Base-by-base conservation (phyloP, 202 grass and related monocot genomes). In the Hordeum pubiflorum region DNA sequence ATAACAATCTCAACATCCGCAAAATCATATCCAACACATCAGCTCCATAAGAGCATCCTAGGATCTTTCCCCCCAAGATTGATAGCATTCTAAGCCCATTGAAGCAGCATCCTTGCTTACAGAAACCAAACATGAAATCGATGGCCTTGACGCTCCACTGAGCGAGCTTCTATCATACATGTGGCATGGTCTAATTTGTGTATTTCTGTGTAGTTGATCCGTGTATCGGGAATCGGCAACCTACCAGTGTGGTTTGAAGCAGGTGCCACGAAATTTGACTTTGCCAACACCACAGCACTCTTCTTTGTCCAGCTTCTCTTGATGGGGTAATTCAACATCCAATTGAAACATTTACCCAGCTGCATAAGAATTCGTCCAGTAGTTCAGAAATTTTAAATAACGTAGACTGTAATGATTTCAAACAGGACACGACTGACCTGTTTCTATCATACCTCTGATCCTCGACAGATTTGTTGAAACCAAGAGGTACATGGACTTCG, bases 231-330 rank as follows among this genome's bases (percentile, higher is more conserved):
- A 85, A 78, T 87, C 60, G 23, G 72, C 65, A 83, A 97, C 58
- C 58, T 94, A 20, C 94, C 89, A 0, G 88, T 97, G 23, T 97
- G 91, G 94, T 97, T 83, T 37, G 94, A 97, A 86, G 94, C 94
- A 44, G 94, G 94, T 18, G 89, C 94, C 4, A 82, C 78, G 13
- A 89, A 91, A 82, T 97, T 82, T 39, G 87, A 92, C 17, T 92
- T 89, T 48, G 87, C 89, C 17, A 86, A 89, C 57, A 94, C 89
- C 58, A 75, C 43, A 14, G 56, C 91, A 9, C 94, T 97, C 56
- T 80, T 97, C 68, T 55, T 97, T 73, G 84, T 97, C 56, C 94
- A 97, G 86, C 88, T 97, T 76, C 68, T 97, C 44, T 81, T 97
- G 64, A 97, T 97, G 94, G 94, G 94, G 94, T 97, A 94, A 79